Conservation (phyloP, 1,284 basidiomycete genomes). For the Bondarzewia mesenterica region DNA sequence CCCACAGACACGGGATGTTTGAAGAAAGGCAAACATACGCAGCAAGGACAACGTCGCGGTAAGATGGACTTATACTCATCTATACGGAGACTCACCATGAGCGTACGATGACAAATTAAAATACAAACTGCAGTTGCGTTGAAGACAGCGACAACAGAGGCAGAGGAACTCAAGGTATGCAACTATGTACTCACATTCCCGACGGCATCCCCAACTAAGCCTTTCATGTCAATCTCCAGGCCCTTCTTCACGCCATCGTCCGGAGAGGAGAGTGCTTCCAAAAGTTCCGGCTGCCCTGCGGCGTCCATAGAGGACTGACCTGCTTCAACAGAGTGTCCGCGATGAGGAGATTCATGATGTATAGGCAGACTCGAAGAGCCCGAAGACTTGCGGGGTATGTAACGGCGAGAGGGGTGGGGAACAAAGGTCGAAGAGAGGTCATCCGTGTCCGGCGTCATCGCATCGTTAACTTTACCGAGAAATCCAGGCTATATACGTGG, state of each 20-base stretch:
- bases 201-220: conserved; percentile 70
- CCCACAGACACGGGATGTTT: too few relatives aligned
- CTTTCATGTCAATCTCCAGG: conserved; percentile 70
- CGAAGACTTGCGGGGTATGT: background rate
- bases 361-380: background rate
- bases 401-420: conserved; percentile 1
- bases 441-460: conserved; percentile 8
- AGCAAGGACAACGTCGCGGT: conserved; percentile 72
- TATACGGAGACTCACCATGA: conserved; percentile 18
- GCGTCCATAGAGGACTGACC: background rate
- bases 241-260: conserved; percentile 47
- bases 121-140: too few relatives aligned
- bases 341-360: background rate
- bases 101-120: background rate
- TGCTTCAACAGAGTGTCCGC: background rate
- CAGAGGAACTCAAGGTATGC: background rate
- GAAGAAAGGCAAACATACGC: conserved; percentile 51
- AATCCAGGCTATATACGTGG: background rate
- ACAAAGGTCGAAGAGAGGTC: conserved; percentile 10
- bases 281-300: background rate
- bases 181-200: conserved; percentile 54
- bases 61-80: conserved; percentile 80
- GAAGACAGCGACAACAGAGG: too few relatives aligned
- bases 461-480: conserved; percentile 2
- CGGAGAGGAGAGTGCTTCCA: conserved; percentile 7